Evolutionary conservation across 192 early-diverging fungal species (phyloP).

Genomic region (Kickxella alabastrina): DNA sequence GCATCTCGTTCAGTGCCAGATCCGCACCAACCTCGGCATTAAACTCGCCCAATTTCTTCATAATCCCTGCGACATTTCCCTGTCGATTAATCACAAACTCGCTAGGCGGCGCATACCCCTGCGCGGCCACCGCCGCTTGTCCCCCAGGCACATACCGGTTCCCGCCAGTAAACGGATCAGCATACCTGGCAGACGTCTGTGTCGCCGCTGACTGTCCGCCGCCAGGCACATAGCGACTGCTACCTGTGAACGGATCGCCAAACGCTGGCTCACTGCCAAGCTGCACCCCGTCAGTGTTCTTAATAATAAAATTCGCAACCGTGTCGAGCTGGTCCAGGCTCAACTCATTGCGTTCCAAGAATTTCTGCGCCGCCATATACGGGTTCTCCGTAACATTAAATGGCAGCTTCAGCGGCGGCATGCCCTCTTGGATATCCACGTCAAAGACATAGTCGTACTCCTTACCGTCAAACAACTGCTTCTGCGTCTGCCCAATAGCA

Average conservation of each 20-base stretch:
- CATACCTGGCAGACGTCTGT: too few relatives aligned
- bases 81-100: conserved; percentile 64
- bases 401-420: conserved; percentile 83
- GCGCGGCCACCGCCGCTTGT: background rate
- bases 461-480: conserved; percentile 75
- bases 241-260: conserved; percentile 23
- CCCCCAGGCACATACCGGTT: conserved; percentile 8
- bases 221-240: conserved; percentile 18
- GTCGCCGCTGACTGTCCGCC: too few relatives aligned
- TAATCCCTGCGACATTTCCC: conserved; percentile 67
- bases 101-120: conserved; percentile 16
- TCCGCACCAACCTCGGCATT: conserved; percentile 53
- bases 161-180: background rate
- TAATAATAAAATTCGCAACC: conserved; percentile 90
- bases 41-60: conserved; percentile 70
- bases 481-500: conserved; percentile 68
- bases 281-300: conserved; percentile 68
- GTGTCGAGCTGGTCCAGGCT: conserved; percentile 84
- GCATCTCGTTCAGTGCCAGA: conserved; percentile 7
- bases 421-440: conserved; percentile 84
- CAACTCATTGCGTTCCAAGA: conserved; percentile 78
- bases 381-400: conserved; percentile 93
- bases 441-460: conserved; percentile 99
- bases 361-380: conserved; percentile 86
- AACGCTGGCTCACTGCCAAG: conserved; percentile 5